These are phyloP conservation scores for Chytridium lagenaria DNA, from an alignment of 371 early-diverging fungal species.

Conservation along the genomic window DNA sequence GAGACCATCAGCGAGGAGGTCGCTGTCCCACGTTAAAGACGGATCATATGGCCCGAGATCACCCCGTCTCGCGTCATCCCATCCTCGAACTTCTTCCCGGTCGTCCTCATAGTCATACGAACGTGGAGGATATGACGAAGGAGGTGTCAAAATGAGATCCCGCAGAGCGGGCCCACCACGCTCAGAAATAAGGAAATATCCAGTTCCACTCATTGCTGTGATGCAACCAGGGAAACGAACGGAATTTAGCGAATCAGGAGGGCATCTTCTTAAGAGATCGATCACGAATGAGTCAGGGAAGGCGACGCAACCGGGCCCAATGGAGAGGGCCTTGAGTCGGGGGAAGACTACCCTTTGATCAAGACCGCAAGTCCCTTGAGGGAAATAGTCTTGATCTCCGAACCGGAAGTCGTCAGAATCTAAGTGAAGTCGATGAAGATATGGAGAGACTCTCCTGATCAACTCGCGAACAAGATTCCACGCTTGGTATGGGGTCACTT, in stretches of 20 bases:
- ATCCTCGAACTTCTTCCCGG: not conserved
- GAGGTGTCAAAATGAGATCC: slow-evolving; percentile 39
- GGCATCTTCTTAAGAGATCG: slow-evolving; percentile 32
- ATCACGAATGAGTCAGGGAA: slow-evolving; percentile 36
- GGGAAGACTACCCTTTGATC: slow-evolving; percentile 38
- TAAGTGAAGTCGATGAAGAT: slow-evolving; percentile 29
- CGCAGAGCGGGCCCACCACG: slow-evolving; percentile 27
- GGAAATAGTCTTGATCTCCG: slow-evolving; percentile 28
- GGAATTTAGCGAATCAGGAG: slow-evolving; percentile 19
- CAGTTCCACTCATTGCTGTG: slow-evolving; percentile 13
- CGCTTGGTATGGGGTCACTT: slow-evolving; percentile 35
- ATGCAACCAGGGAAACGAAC: slow-evolving; percentile 36
- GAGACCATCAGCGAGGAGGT: slow-evolving; percentile 29
- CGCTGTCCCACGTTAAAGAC: slow-evolving; percentile 22
- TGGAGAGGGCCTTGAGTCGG: slow-evolving; percentile 30
- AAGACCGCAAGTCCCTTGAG: slow-evolving; percentile 32
- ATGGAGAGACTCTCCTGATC: slow-evolving; percentile 27
- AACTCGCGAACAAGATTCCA: slow-evolving; percentile 38
- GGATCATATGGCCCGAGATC: slow-evolving; percentile 23
- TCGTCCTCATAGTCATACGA: slow-evolving; percentile 14
- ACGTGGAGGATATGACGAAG: slow-evolving; percentile 23
- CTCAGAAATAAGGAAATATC: slow-evolving; percentile 28
- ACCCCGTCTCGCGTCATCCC: slow-evolving; percentile 6
- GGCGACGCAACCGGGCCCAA: slow-evolving; percentile 33
- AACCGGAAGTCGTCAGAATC: slow-evolving; percentile 34